Percentiles rank a stretch among this genome's conserved stretches.
Conservation (phyloP, 441 rosid genomes). For the Euphorbia celastroides region DNA sequence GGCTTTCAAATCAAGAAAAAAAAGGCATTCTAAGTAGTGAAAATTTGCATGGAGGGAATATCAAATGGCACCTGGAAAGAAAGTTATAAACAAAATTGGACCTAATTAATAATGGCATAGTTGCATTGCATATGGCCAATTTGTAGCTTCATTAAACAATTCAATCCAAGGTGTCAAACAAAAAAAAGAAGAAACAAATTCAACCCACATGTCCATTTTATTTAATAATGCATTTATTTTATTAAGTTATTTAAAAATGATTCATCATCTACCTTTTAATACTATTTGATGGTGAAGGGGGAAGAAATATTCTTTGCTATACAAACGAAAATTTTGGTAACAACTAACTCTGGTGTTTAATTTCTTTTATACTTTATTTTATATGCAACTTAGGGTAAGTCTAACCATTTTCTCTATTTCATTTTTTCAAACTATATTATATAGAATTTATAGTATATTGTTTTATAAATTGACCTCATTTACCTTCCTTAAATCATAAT, state of each 20-base stretch:
- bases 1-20: neutral
- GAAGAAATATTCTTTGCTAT: no score
- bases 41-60: neutral
- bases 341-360: no score
- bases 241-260: neutral
- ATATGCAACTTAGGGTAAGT: no score
- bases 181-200: neutral
- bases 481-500: no score
- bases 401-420: no score
- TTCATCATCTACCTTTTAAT: neutral
- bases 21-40: neutral
- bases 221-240: neutral
- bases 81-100: neutral
- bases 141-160: neutral
- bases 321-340: no score
- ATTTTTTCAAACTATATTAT: no score
- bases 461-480: no score
- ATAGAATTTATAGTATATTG: no score
- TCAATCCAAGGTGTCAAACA: conserved; percentile 4
- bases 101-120: conserved; percentile 3
- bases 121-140: conserved; percentile 11
- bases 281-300: neutral
- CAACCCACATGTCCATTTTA: conserved; percentile 1
- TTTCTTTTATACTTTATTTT: no score
- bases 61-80: conserved; percentile 1